Base-by-base conservation (phyloP, 148 eudicot genomes). In the Nepenthes gracilis region DNA sequence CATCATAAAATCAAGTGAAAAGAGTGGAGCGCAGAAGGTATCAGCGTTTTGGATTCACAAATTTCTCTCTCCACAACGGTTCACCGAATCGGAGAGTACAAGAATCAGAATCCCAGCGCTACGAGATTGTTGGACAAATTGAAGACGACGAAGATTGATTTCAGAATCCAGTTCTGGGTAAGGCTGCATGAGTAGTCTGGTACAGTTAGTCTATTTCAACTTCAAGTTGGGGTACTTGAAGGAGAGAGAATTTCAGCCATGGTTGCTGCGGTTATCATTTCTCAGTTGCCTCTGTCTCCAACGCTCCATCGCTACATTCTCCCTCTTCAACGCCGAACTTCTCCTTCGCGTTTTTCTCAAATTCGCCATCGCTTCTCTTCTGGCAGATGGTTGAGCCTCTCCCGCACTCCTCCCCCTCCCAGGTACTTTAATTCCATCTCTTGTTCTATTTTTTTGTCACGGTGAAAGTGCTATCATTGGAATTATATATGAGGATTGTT, bases 181-280 rank as follows among this genome's bases (percentile, higher is more conserved):
- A 34, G 73, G 58, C 80, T 77, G 80, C 69, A 77, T 77, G 80
- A 65, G 74, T 72, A 72, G 63, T 63, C 66, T 59, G 6, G 47
- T 61, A 4, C 60, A 40, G 57, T 70, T 47, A 35, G 67, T 67
- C 65, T 60, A 66, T 23, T 47, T 34, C 54, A 35, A 13, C 59
- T 72, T 68, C 58, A 68, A 61, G 59, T 76, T 68, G 40, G 73
- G 71, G 33, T 68, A 73, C 62, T 69, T 68, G 70, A 65, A 68
- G 76, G 45, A 40, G 74, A 70, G 64, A 58, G 78, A 65, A 45
- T 72, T 64, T 3, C 45, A 40, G 38, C 13, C 65, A 64, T 68
- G 73, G 68, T 23, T 23, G 0, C 35, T 23, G 62, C 75, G 64
- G 55, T 62, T 76, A 58, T 72, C 64, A 54, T 80, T 75, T 67